Conservation (phyloP, 306 rosid genomes). For the Cicer cuneatum region DNA sequence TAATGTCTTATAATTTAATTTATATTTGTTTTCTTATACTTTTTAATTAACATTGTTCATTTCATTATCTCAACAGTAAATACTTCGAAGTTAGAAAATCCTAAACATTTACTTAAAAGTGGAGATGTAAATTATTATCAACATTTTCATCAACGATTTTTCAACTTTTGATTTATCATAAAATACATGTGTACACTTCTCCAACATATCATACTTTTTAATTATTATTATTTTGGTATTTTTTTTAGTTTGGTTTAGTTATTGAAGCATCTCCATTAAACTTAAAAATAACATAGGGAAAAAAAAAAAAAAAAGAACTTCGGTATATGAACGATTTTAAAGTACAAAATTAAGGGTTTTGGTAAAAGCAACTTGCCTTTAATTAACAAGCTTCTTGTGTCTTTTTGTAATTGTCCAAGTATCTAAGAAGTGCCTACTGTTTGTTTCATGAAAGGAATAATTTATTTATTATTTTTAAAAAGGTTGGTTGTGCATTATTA, state of each 20-base stretch:
- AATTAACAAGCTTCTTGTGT: background rate
- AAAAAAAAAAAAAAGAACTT: background rate
- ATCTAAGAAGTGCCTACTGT: background rate
- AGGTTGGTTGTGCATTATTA: background rate
- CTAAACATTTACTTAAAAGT: too few relatives aligned
- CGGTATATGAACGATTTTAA: background rate
- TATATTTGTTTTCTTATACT: too few relatives aligned
- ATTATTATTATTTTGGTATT: background rate
- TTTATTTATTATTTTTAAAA: background rate
- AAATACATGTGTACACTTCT: too few relatives aligned
- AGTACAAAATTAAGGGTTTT: constrained; percentile 19
- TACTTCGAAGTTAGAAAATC: too few relatives aligned
- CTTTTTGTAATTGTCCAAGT: constrained; percentile 20
- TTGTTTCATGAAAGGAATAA: background rate
- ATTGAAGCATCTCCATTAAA: background rate
- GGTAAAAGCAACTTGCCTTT: background rate
- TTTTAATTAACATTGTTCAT: too few relatives aligned
- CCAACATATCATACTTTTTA: background rate
- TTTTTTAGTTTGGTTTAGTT: background rate
- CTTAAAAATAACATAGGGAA: background rate
- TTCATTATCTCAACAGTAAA: too few relatives aligned
- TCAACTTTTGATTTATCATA: too few relatives aligned
- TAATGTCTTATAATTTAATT: too few relatives aligned
- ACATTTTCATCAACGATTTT: too few relatives aligned
- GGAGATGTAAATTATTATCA: too few relatives aligned